Evolutionary conservation across 2,329 filamentous ascomycete genomes (phyloP), one percentile per base, ranked within the genome.

Genomic region (Amylocarpus encephaloides): DNA sequence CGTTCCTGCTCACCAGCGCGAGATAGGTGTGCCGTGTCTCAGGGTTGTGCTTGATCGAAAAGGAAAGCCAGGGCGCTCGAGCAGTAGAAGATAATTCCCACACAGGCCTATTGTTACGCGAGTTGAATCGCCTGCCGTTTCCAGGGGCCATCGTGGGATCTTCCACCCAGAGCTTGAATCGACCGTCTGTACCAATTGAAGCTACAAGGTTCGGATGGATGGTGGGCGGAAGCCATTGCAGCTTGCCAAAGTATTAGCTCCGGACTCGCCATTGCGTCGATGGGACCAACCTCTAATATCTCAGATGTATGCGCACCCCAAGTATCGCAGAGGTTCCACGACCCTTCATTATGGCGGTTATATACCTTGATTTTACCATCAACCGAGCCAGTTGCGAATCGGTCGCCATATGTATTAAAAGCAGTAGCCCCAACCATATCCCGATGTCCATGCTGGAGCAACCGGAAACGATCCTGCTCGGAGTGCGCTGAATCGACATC

Each of bases 351-450:
- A 33, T 93, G 85, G 43, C 85, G 79, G 68, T 92, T 88, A 78
- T 92, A 96, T 55, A 96, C 86, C 65, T 91, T 89, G 63, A 97
- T 85, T 67, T 86, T 88, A 67, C 95, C 92, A 68, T 97, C 92
- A 15, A 92, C 88, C 15, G 89, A 93, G 32, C 89, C 90, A 2
- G 90, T 93, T 38, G 91, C 87, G 74, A 92, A 91, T 60, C 91
- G 87, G 62, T 89, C 91, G 60, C 91, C 92, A 67, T 95, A 95
- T 59, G 83, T 84, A 69, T 96, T 96, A 77, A 94, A 95, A 59
- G 88, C 85, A 54, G 92, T 83, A 0, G 64, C 57, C 49, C 63
- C 59, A 13, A 66, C 55, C 58, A 67, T 65, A 43, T 67, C 87
- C 62, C 82, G 80, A 69, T 91, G 86, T 60, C 84, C 84, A 66